These are phyloP conservation scores for Debaryomycetaceae sp. DNA, from an alignment of 1,139 yeast species.

Conservation along the genomic window DNA sequence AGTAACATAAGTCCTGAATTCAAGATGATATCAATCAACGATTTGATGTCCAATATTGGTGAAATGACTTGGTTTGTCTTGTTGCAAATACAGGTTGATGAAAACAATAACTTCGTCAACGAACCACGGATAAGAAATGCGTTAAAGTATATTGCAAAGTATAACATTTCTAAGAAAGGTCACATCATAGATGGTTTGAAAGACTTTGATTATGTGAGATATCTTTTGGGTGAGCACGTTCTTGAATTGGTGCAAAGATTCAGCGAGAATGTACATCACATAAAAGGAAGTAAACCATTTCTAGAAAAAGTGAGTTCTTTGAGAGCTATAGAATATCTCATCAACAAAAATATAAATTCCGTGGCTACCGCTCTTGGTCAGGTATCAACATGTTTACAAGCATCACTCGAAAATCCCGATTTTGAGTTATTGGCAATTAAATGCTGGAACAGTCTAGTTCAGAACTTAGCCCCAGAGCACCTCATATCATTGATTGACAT, in stretches of 20 bases:
- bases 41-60: constrained; percentile 44
- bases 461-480: constrained; percentile 48
- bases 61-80: constrained; percentile 42
- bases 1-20: constrained; percentile 50
- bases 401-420: constrained; percentile 63
- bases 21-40: constrained; percentile 32
- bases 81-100: constrained; percentile 34
- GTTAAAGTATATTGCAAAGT: constrained; percentile 35
- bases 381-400: constrained; percentile 80
- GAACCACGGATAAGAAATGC: constrained; percentile 35
- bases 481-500: constrained; percentile 47
- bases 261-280: constrained; percentile 74
- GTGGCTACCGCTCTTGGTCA: constrained; percentile 83
- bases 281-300: constrained; percentile 66
- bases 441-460: constrained; percentile 63
- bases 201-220: constrained; percentile 18
- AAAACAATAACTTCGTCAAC: constrained; percentile 24
- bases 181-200: constrained; percentile 5
- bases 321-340: constrained; percentile 67
- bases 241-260: constrained; percentile 75
- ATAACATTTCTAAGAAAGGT: constrained; percentile 18
- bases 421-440: constrained; percentile 61
- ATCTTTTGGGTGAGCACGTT: constrained; percentile 52
- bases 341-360: constrained; percentile 56
- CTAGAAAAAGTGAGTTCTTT: constrained; percentile 71